These are phyloP conservation scores for Paradendryphiella salina DNA, from an alignment of 2,329 filamentous ascomycete species.

Conservation along the genomic window DNA sequence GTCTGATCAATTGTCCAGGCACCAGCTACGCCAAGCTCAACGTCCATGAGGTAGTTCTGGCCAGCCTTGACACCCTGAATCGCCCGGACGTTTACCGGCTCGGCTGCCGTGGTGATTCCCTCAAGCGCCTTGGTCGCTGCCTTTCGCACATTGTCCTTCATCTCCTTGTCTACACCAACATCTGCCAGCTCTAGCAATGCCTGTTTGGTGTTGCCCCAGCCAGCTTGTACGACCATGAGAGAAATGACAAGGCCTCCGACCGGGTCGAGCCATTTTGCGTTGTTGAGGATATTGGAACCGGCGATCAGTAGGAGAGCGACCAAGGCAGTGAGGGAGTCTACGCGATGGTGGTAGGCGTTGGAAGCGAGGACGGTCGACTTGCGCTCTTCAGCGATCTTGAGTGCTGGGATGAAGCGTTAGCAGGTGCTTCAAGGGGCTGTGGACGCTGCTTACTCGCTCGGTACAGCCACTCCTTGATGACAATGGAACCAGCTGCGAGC, in stretches of 20 bases:
- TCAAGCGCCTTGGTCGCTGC: conserved; percentile 54
- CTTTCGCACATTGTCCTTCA: conserved; percentile 71
- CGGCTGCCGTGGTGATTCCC: conserved; percentile 52
- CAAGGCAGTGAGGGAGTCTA: conserved; percentile 93
- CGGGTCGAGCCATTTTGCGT: conserved; percentile 90
- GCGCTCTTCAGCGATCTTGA: conserved; percentile 92
- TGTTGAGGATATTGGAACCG: conserved; percentile 81
- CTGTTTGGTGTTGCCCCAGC: conserved; percentile 79
- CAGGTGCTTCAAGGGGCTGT: background rate
- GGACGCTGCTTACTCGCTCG: conserved; percentile 70
- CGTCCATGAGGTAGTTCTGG: conserved; percentile 91
- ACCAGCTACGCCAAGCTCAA: conserved; percentile 80
- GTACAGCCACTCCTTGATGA: conserved; percentile 96
- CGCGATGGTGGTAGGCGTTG: conserved; percentile 93
- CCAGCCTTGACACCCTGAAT: conserved; percentile 92
- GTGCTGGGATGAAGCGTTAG: conserved; percentile 61
- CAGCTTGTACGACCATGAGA: conserved; percentile 88
- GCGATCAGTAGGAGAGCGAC: conserved; percentile 88
- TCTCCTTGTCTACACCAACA: conserved; percentile 80
- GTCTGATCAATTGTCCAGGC: conserved; percentile 75
- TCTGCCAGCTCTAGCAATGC: conserved; percentile 91
- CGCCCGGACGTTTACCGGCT: conserved; percentile 70
- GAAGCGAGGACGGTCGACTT: conserved; percentile 95
- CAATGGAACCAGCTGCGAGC: conserved; percentile 86
- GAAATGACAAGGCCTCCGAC: conserved; percentile 92